Evolutionary conservation across 306 rosid species (phyloP).

Genomic region (Delonix regia): DNA sequence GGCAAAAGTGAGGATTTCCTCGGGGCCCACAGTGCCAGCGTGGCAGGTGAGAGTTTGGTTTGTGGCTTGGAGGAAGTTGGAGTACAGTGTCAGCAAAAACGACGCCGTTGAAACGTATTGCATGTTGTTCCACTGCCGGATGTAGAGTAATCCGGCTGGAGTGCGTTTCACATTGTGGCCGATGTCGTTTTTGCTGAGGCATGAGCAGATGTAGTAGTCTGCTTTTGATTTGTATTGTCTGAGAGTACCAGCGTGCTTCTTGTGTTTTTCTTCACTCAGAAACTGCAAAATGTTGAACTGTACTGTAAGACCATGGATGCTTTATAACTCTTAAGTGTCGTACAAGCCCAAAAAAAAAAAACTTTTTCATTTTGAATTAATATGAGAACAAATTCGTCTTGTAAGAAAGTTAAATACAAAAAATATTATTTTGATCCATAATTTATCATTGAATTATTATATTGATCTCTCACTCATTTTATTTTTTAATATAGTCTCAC

Average conservation of each 20-base stretch:
- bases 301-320: too few species aligned
- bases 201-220: slow-evolving; percentile 78
- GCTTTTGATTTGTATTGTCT: slow-evolving; percentile 77
- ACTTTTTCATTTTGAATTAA: too few species aligned
- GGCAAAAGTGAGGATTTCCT: slow-evolving; percentile 56
- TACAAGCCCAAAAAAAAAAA: too few species aligned
- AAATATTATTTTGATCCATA: too few species aligned
- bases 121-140: slow-evolving; percentile 98
- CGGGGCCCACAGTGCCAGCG: slow-evolving; percentile 39
- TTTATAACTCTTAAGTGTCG: too few species aligned
- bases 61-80: slow-evolving; percentile 64
- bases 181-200: slow-evolving; percentile 77
- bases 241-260: slow-evolving; percentile 49
- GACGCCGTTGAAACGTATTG: slow-evolving; percentile 92
- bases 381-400: too few species aligned
- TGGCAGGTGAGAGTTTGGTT: slow-evolving; percentile 63
- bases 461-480: too few species aligned
- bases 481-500: too few species aligned
- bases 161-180: slow-evolving; percentile 69
- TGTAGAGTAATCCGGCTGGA: slow-evolving; percentile 75
- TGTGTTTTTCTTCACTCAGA: slow-evolving; percentile 62
- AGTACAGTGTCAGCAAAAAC: slow-evolving; percentile 72
- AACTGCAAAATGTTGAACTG: too few species aligned
- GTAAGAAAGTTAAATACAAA: too few species aligned
- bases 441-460: too few species aligned